Evolutionary conservation across 176 grass and related monocot genomes (phyloP).

Genomic region (Avena eriantha): DNA sequence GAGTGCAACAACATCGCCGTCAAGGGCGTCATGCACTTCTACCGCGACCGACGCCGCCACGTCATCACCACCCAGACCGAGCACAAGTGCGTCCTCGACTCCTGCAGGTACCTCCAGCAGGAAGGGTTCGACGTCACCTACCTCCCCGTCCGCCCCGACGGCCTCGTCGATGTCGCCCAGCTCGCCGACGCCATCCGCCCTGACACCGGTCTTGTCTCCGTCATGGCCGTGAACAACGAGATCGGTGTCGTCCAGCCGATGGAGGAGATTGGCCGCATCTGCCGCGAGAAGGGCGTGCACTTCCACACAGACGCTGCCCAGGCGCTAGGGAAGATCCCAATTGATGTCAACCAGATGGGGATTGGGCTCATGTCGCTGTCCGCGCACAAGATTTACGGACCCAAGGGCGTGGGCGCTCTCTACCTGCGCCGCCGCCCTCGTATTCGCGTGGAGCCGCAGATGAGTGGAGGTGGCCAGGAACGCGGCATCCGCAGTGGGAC

Average conservation of each 20-base stretch:
- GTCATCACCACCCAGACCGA: slow-evolving; percentile 93
- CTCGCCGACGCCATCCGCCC: slow-evolving; percentile 76
- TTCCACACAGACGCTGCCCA: slow-evolving; percentile 91
- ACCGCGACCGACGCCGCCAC: slow-evolving; percentile 81
- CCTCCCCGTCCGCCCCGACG: slow-evolving; percentile 74
- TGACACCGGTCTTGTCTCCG: slow-evolving; percentile 77
- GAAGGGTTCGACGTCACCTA: slow-evolving; percentile 90
- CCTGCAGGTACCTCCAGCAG: slow-evolving; percentile 86
- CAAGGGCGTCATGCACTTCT: slow-evolving; percentile 88
- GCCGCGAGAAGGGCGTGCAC: slow-evolving; percentile 70
- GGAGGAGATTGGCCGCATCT: slow-evolving; percentile 89
- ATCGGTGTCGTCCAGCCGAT: slow-evolving; percentile 88
- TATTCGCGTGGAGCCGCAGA: slow-evolving; percentile 90
- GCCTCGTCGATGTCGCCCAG: slow-evolving; percentile 76
- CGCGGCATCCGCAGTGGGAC: slow-evolving; percentile 93
- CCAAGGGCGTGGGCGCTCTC: slow-evolving; percentile 87
- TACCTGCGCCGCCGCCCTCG: slow-evolving; percentile 89
- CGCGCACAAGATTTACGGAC: slow-evolving; percentile 93
- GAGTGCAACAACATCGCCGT: slow-evolving; percentile 99
- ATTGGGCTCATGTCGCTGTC: slow-evolving; percentile 93
- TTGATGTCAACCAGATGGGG: slow-evolving; percentile 81
- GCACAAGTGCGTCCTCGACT: slow-evolving; percentile 97
- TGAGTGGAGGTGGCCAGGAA: slow-evolving; percentile 92
- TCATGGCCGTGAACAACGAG: slow-evolving; percentile 99
- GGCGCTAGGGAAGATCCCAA: slow-evolving; percentile 83